These are phyloP conservation scores for Mucor lusitanicus DNA, from an alignment of 371 early-diverging fungal species.

Conservation along the genomic window DNA sequence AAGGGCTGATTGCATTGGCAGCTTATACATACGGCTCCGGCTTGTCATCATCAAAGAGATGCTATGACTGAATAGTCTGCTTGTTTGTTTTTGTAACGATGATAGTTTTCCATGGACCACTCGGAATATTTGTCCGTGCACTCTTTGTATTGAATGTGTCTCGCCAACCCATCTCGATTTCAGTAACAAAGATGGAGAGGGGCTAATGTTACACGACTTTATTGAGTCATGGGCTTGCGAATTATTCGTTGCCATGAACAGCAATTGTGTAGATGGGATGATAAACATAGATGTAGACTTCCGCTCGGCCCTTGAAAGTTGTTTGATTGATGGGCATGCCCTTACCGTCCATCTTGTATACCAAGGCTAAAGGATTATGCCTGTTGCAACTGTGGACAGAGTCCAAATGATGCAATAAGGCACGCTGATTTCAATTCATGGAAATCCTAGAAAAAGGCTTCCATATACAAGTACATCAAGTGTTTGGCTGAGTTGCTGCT, in stretches of 20 bases:
- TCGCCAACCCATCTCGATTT: not conserved
- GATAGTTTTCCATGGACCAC: not conserved
- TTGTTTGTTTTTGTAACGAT: not conserved
- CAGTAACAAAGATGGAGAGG: not conserved
- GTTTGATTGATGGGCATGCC: not conserved
- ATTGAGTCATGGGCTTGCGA: conserved; percentile 1
- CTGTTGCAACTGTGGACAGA: not conserved
- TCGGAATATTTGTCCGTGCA: conserved; percentile 2
- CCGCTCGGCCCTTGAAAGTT: not conserved
- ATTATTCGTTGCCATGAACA: not conserved
- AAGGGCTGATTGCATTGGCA: not conserved
- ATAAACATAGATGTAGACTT: not conserved
- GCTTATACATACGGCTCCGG: not conserved
- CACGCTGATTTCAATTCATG: not conserved
- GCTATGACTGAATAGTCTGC: not conserved
- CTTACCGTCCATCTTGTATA: not conserved
- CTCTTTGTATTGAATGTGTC: not conserved
- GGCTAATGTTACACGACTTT: not conserved
- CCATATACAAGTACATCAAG: not conserved
- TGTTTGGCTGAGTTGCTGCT: conserved; percentile 4
- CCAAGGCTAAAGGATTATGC: not conserved
- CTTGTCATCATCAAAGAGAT: not conserved
- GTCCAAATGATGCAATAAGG: not conserved
- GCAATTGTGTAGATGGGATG: not conserved
- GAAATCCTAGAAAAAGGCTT: not conserved